Conservation (phyloP, 164 flowering plant species). For the Magnolia changhungtana region DNA sequence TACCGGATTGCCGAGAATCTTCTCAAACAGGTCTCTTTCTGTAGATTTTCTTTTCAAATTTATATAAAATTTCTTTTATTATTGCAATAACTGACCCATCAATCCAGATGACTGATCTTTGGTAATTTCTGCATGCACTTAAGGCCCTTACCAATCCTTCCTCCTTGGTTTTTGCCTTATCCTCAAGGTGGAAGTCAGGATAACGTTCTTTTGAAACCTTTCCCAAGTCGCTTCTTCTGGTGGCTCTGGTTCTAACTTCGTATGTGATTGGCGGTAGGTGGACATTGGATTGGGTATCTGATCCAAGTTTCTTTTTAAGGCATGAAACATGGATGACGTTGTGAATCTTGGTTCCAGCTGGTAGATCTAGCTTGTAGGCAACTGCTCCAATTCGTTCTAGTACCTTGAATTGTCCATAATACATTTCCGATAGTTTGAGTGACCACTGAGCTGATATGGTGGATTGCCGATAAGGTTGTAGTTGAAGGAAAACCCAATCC, state of each 20-base stretch:
- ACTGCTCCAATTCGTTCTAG: constrained; percentile 3
- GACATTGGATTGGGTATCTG: neutral
- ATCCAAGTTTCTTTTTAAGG: neutral
- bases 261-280: neutral
- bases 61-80: too few species aligned
- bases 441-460: neutral
- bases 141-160: neutral
- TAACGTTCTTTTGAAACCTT: neutral
- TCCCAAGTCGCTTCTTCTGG: constrained; percentile 1
- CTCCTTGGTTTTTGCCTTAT: neutral
- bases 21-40: constrained; percentile 70
- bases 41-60: neutral
- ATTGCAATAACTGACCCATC: too few species aligned
- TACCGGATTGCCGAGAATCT: constrained; percentile 88
- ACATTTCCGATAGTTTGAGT: neutral
- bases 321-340: constrained; percentile 9
- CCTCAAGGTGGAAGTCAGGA: neutral
- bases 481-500: constrained; percentile 3
- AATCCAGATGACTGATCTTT: too few species aligned
- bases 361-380: constrained; percentile 8
- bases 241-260: neutral
- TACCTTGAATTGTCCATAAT: constrained; percentile 6
- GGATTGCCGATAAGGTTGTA: constrained; percentile 7
- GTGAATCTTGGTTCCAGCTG: neutral
- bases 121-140: neutral